Evolutionary conservation across 208 protist genomes (phyloP).

Genomic region (Crithidia brevicula): DNA sequence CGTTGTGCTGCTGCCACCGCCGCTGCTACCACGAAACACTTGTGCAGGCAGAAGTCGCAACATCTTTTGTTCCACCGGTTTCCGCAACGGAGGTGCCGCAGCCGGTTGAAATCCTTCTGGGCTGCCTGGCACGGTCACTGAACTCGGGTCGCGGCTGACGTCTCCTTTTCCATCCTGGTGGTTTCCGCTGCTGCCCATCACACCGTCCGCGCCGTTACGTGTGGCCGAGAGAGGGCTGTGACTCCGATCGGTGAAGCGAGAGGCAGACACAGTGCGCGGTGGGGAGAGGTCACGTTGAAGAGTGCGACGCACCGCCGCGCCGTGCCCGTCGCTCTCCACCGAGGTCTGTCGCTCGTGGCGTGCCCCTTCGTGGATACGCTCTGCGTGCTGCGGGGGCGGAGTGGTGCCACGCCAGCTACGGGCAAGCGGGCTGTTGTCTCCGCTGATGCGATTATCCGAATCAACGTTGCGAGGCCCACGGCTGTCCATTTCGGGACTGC

Average conservation of each 20-base stretch:
- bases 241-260: neutral
- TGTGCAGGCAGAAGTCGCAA: too few species aligned
- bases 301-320: neutral
- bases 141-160: neutral
- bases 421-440: neutral
- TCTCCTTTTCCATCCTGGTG: neutral
- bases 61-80: too few species aligned
- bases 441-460: neutral
- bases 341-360: neutral
- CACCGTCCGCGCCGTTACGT: neutral
- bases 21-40: too few species aligned
- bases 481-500: neutral
- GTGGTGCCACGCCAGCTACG: slow-evolving; percentile 1
- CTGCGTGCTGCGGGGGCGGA: neutral
- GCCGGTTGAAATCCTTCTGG: neutral
- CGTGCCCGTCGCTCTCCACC: neutral
- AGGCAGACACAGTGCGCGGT: neutral
- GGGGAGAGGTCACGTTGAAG: neutral
- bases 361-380: neutral
- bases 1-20: slow-evolving; percentile 3
- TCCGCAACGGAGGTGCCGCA: too few species aligned
- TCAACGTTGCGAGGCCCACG: neutral
- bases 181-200: neutral
- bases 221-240: slow-evolving; percentile 9
- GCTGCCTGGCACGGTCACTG: neutral